These are phyloP conservation scores for Monascus ruber DNA, from an alignment of 2,329 filamentous ascomycete genomes.

Conservation along the genomic window DNA sequence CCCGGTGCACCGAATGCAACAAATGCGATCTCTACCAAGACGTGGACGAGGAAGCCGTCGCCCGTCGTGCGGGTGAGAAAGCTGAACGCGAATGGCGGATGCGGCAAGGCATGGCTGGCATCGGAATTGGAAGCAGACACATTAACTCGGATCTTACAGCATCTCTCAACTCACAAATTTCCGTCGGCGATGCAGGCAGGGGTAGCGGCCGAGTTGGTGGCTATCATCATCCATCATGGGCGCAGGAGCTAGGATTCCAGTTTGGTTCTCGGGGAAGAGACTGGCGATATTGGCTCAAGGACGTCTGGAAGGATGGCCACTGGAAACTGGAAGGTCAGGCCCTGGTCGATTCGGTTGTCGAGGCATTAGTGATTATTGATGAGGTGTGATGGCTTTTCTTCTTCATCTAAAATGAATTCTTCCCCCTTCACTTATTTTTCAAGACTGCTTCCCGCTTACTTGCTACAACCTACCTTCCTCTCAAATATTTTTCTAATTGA, in stretches of 20 bases:
- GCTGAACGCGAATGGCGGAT: conserved; percentile 62
- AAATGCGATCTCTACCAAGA: conserved; percentile 63
- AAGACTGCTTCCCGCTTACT: too few species aligned
- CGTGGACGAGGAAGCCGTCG: conserved; percentile 60
- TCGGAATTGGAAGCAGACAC: conserved; percentile 8
- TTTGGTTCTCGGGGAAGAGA: conserved; percentile 10
- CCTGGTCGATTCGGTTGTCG: conserved; percentile 30
- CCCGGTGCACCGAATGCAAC: conserved; percentile 65
- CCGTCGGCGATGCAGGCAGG: not conserved
- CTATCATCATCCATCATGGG: conserved; percentile 10
- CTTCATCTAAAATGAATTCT: not conserved
- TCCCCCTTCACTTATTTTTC: too few species aligned
- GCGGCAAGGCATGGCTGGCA: conserved; percentile 41
- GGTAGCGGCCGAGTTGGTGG: conserved; percentile 1
- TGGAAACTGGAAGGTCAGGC: conserved; percentile 33
- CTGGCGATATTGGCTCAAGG: conserved; percentile 24
- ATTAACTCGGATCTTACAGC: conserved; percentile 16
- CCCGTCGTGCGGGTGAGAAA: conserved; percentile 56
- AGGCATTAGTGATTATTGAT: conserved; percentile 28
- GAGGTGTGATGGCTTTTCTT: conserved; percentile 10
- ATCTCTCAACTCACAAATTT: conserved; percentile 7
- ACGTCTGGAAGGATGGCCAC: conserved; percentile 27
- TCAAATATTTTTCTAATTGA: too few species aligned
- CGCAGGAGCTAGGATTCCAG: conserved; percentile 14
- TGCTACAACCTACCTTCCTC: too few species aligned